Percentiles rank a stretch among this genome's conserved stretches.
phyloP scores from a whole-genome alignment of 768 basidiomycete genomes.

The Pisolithus microcarpus region DNA sequence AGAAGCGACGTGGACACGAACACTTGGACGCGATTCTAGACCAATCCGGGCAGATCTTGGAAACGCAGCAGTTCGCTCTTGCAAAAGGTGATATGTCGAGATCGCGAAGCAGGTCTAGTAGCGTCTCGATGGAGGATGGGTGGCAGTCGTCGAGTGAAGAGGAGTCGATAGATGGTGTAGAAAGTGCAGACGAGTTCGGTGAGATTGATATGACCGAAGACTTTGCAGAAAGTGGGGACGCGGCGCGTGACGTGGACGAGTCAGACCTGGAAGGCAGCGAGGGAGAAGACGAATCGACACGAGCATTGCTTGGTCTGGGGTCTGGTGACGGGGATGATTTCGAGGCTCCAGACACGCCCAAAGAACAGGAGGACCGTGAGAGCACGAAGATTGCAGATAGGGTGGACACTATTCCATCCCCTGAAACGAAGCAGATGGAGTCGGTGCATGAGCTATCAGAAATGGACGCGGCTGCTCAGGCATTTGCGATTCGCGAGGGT shows the following conservation, averaged over 20 bases:
- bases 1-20: constrained; percentile 68
- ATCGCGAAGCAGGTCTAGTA: constrained; percentile 54
- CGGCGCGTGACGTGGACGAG: neutral
- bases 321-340: constrained; percentile 1
- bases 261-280: constrained; percentile 1
- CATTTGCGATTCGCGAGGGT: constrained; percentile 15
- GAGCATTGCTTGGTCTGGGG: constrained; percentile 19
- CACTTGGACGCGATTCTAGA: constrained; percentile 88
- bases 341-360: neutral
- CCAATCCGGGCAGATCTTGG: constrained; percentile 80
- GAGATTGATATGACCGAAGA: constrained; percentile 14
- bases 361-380: neutral
- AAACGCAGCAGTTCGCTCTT: constrained; percentile 74
- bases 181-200: constrained; percentile 34
- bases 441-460: constrained; percentile 23
- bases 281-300: constrained; percentile 12
- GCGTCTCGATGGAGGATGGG: constrained; percentile 29
- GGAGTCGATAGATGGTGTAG: constrained; percentile 17
- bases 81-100: constrained; percentile 39
- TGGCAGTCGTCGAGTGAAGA: constrained; percentile 13
- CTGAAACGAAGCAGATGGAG: constrained; percentile 11
- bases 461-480: constrained; percentile 19
- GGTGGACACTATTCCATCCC: neutral
- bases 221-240: constrained; percentile 1
- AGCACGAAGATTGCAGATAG: neutral